A percentile compares a stretch with the other conserved stretches of the same genome.
Conservation (phyloP, 2,329 filamentous ascomycete species). For the Cladosporium sp. region DNA sequence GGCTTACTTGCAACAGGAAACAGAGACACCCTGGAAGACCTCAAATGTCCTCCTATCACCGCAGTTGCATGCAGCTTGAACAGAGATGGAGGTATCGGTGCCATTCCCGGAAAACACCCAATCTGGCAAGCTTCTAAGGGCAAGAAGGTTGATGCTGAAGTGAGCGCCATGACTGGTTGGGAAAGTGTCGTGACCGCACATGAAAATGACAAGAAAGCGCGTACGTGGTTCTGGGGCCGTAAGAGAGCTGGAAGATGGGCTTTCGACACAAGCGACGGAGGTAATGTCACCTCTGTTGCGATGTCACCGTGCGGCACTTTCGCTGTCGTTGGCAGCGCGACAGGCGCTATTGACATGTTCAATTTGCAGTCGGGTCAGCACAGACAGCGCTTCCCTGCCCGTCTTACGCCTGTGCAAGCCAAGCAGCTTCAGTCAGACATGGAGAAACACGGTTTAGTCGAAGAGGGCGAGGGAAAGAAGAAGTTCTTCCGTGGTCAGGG, state of each 20-base stretch:
- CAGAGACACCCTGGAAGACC: conserved; percentile 47
- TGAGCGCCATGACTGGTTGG: conserved; percentile 82
- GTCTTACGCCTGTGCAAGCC: conserved; percentile 71
- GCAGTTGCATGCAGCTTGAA: conserved; percentile 89
- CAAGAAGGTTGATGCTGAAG: conserved; percentile 65
- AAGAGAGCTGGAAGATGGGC: conserved; percentile 92
- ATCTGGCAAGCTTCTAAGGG: conserved; percentile 77
- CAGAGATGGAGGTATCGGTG: conserved; percentile 88
- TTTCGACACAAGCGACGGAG: conserved; percentile 77
- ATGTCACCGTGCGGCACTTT: conserved; percentile 93
- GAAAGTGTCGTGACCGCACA: conserved; percentile 95
- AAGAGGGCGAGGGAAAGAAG: conserved; percentile 41
- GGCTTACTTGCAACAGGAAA: conserved; percentile 55
- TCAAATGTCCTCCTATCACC: conserved; percentile 89
- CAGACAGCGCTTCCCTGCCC: conserved; percentile 80
- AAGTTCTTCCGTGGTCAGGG: conserved; percentile 52
- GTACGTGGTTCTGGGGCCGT: conserved; percentile 97
- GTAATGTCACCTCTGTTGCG: conserved; percentile 77
- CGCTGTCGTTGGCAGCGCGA: conserved; percentile 79
- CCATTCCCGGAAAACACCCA: conserved; percentile 69
- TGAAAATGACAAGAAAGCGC: conserved; percentile 73
- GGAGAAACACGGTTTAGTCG: conserved; percentile 24
- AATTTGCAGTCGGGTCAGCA: conserved; percentile 92
- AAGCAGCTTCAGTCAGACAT: conserved; percentile 66
- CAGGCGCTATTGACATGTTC: conserved; percentile 86